phyloP scores from a whole-genome alignment of 1,284 basidiomycete genomes.

The Naganishia sp. region DNA sequence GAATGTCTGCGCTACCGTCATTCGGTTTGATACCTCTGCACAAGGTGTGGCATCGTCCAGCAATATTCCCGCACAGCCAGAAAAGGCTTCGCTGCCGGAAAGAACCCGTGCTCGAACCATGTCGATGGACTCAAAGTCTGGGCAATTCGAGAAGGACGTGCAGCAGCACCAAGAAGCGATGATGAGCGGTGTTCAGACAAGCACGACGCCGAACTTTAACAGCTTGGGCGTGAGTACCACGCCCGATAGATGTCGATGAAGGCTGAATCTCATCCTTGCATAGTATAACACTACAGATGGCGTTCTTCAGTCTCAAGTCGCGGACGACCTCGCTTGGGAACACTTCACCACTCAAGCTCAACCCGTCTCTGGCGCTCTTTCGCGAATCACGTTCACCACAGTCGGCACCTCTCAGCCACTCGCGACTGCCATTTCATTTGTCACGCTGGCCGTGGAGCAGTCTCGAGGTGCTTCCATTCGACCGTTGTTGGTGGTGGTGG shows the following conservation, averaged over 20 bases:
- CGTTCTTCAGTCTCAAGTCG: conserved; percentile 48
- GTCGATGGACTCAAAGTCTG: conserved; percentile 15
- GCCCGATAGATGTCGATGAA: background rate
- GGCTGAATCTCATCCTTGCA: background rate
- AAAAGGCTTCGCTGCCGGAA: conserved; percentile 4
- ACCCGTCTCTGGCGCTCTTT: conserved; percentile 38
- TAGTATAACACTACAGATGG: conserved; percentile 20
- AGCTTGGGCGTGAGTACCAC: conserved; percentile 11
- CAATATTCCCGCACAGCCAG: background rate
- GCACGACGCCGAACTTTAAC: conserved; percentile 9
- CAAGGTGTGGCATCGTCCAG: background rate
- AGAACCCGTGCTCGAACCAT: conserved; percentile 2
- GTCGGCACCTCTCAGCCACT: conserved; percentile 59
- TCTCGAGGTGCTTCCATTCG: conserved; percentile 44
- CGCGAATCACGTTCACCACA: conserved; percentile 63
- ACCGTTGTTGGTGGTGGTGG: conserved; percentile 64
- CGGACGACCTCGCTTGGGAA: conserved; percentile 54
- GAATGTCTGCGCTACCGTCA: conserved; percentile 70
- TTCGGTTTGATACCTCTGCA: conserved; percentile 20
- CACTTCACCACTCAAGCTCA: conserved; percentile 42
- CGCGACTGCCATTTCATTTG: conserved; percentile 59
- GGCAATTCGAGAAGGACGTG: conserved; percentile 23
- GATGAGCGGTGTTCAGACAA: conserved; percentile 13
- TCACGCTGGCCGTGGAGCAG: conserved; percentile 40
- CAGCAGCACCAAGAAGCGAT: conserved; percentile 25